These are phyloP conservation scores for Glarea lozoyensis DNA, from an alignment of 495 filamentous ascomycete species.

Conservation along the genomic window DNA sequence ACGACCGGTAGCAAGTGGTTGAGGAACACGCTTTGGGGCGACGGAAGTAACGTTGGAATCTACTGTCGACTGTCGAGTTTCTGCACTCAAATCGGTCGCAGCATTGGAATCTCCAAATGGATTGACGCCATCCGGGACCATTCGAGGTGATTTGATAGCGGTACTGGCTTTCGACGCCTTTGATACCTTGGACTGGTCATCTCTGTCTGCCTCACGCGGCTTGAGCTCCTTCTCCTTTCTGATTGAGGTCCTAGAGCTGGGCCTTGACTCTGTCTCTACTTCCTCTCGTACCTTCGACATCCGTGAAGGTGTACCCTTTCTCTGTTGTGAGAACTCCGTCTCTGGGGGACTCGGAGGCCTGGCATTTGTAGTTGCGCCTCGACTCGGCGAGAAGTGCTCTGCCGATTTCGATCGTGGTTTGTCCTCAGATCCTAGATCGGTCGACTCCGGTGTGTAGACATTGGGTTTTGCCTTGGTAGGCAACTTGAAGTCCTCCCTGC, in stretches of 20 bases:
- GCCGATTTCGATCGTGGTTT: conserved; percentile 15
- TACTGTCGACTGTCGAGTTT: conserved; percentile 34
- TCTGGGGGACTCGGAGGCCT: conserved; percentile 47
- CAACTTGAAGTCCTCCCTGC: conserved; percentile 42
- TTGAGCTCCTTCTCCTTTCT: too few species aligned
- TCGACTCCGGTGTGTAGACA: conserved; percentile 21
- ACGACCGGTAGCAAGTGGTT: not conserved
- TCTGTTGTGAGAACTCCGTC: conserved; percentile 40
- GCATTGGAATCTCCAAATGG: not conserved
- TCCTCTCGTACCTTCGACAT: conserved; percentile 19
- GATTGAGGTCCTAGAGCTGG: conserved; percentile 18
- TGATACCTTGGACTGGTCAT: conserved; percentile 37
- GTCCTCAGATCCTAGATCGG: conserved; percentile 18
- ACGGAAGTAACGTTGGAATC: conserved; percentile 62
- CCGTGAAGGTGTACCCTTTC: conserved; percentile 11
- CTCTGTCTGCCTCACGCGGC: conserved; percentile 15
- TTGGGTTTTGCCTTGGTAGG: conserved; percentile 13
- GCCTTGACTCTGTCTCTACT: conserved; percentile 11
- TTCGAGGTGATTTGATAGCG: conserved; percentile 14
- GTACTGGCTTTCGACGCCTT: conserved; percentile 31
- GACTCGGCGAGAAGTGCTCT: conserved; percentile 20
- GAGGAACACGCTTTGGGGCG: conserved; percentile 45
- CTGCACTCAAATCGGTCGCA: not conserved
- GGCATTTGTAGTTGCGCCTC: conserved; percentile 23
- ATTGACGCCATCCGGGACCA: not conserved